Percentiles rank a stretch among this genome's conserved stretches.
phyloP scores from a whole-genome alignment of 352 stramenopile genomes.

The Pythium coloratum region DNA sequence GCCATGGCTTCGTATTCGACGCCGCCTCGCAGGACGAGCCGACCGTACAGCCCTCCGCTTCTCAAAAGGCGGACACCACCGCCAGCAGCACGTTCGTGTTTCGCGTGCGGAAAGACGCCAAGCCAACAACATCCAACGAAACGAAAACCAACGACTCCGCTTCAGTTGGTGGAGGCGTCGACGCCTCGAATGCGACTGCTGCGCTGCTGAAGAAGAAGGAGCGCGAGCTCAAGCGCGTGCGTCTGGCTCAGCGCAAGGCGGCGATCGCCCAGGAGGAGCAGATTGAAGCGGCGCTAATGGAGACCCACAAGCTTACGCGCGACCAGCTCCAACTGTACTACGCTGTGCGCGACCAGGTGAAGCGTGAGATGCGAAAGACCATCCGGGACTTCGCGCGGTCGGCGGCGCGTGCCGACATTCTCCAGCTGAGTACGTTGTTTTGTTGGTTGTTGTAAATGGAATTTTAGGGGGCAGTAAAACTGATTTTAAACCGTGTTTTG shows the following conservation, averaged over 20 bases:
- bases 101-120: constrained; percentile 41
- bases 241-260: constrained; percentile 43
- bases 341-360: constrained; percentile 55
- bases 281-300: constrained; percentile 39
- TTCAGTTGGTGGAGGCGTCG: constrained; percentile 20
- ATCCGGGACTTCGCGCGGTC: constrained; percentile 69
- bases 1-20: constrained; percentile 64
- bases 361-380: constrained; percentile 65
- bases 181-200: constrained; percentile 43
- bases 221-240: constrained; percentile 48
- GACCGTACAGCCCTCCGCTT: constrained; percentile 21
- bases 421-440: constrained; percentile 52
- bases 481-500: background rate
- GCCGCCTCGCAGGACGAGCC: constrained; percentile 29
- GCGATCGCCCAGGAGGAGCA: constrained; percentile 46
- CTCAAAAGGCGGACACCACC: background rate
- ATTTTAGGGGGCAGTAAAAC: background rate
- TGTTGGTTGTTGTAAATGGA: background rate
- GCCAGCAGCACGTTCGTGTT: constrained; percentile 47
- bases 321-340: constrained; percentile 66
- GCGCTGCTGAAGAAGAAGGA: constrained; percentile 53
- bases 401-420: constrained; percentile 53
- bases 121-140: constrained; percentile 24
- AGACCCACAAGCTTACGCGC: constrained; percentile 38
- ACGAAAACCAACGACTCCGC: constrained; percentile 11